These are phyloP conservation scores for Pyrenophora teres DNA, from an alignment of 2,329 filamentous ascomycete genomes.

Conservation along the genomic window DNA sequence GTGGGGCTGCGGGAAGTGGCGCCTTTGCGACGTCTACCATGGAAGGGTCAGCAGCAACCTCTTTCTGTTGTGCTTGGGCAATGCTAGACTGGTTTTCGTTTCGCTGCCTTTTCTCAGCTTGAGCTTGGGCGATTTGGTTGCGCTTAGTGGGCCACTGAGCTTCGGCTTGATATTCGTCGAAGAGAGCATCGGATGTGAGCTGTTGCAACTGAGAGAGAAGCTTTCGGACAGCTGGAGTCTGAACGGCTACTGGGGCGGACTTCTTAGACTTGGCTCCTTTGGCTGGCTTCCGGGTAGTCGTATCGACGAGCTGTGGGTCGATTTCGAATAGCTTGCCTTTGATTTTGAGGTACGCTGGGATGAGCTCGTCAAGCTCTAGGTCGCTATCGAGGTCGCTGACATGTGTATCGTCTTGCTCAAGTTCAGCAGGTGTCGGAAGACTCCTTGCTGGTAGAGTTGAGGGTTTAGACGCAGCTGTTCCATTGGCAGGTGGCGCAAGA, in stretches of 20 bases:
- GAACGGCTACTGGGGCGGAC: conserved; percentile 21
- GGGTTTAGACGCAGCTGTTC: neutral
- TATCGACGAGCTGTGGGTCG: conserved; percentile 63
- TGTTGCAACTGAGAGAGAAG: conserved; percentile 74
- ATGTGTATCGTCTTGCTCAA: conserved; percentile 40
- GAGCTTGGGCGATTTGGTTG: conserved; percentile 49
- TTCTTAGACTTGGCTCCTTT: conserved; percentile 30
- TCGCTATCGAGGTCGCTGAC: conserved; percentile 58
- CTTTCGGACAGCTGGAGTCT: conserved; percentile 61
- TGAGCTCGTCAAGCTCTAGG: conserved; percentile 55
- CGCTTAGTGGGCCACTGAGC: conserved; percentile 52
- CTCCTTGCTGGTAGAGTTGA: conserved; percentile 3
- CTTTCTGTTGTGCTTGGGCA: neutral
- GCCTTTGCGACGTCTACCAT: neutral
- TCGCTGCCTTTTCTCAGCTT: conserved; percentile 36
- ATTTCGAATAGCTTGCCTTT: conserved; percentile 61
- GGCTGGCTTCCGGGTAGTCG: conserved; percentile 36
- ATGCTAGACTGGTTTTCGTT: neutral
- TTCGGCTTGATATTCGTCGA: conserved; percentile 55
- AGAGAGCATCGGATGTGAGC: conserved; percentile 69
- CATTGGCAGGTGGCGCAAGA: conserved; percentile 1
- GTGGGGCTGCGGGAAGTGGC: neutral
- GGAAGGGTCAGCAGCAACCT: neutral
- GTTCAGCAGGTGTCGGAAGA: conserved; percentile 8
- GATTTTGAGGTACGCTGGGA: conserved; percentile 76